Evolutionary conservation across 768 basidiomycete genomes (phyloP), one percentile per base, ranked within the genome.

Genomic region (Podaxis sp.): DNA sequence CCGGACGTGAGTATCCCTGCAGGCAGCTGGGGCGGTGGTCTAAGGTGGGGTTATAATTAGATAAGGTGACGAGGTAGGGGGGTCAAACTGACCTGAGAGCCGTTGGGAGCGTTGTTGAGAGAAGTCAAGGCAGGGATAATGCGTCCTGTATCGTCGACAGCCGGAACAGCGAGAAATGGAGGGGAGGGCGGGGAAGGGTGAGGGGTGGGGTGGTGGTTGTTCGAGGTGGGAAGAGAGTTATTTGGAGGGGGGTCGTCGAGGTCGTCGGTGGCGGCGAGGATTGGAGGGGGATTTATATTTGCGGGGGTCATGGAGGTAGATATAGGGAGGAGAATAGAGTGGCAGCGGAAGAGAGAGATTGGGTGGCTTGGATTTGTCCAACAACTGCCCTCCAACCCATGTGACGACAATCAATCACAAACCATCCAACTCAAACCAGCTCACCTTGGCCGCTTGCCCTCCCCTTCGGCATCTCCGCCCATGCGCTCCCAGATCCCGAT

Each of bases 301-400:
- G 61, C 55, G 18, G 47, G 47, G 35, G 37, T 27, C 62, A 59
- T 63, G 51, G 61, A 66, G 32, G 66, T 58, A 68, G 58, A 46
- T 67, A 62, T 64, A 69, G 65, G 64, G 63, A 60, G 59, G 59
- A 55, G 48, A 66, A 55, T 47, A 61, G 59, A 61, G 57, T 59
- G 56, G 50, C 46, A 54, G 52, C 37, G 54, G 54, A 48, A 14
- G 47, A 44, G 55, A 47, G 42, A 47, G 55, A 57, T 57, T 57
- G 57, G 50, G 37, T 58, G 57, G 50, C 47, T 46, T 51, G 57
- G 57, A 44, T 50, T 59, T 52, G 48, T 58, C 28, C 42, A 46
- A 18, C 38, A 9, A 28, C 14, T 36, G 46, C 37, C 36, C 21
- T 38, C 52, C 32, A 32, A 44, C 9, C 59, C 59, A 60, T 60